A percentile compares a stretch with the other conserved stretches of the same genome.
Conservation (phyloP, 1,284 basidiomycete species). For the Ganoderma sinense region DNA sequence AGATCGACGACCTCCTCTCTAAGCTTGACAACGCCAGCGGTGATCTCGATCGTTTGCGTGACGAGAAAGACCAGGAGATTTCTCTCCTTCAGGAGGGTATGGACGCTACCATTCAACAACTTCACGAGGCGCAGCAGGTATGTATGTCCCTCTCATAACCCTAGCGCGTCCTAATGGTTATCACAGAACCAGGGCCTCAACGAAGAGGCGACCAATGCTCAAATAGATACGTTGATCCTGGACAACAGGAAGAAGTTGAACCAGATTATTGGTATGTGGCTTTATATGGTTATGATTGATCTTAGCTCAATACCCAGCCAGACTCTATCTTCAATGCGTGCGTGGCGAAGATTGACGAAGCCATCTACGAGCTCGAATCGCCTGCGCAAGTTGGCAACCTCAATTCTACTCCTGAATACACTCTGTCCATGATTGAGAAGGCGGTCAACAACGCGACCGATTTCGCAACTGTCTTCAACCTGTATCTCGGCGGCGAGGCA, state of each 20-base stretch:
- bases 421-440: constrained; percentile 98
- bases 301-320: constrained; percentile 18
- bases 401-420: constrained; percentile 97
- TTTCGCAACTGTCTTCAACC: constrained; percentile 94
- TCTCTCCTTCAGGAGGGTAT: constrained; percentile 96
- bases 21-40: constrained; percentile 80
- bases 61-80: constrained; percentile 98
- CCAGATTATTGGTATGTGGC: constrained; percentile 86
- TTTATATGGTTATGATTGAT: background rate
- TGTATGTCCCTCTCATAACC: constrained; percentile 19
- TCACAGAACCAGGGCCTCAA: constrained; percentile 81
- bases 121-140: constrained; percentile 89
- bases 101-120: constrained; percentile 92
- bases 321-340: constrained; percentile 98
- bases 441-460: constrained; percentile 93
- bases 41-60: constrained; percentile 83
- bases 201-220: constrained; percentile 91
- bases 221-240: constrained; percentile 96
- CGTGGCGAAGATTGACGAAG: constrained; percentile 96
- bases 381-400: constrained; percentile 93
- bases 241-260: constrained; percentile 99
- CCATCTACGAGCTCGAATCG: constrained; percentile 97
- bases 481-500: constrained; percentile 87
- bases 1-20: constrained; percentile 89
- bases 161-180: constrained; percentile 21